Evolutionary conservation across 2,329 filamentous ascomycete species (phyloP), one percentile per base, ranked within the genome.

Genomic region (Colletotrichum eleusines): DNA sequence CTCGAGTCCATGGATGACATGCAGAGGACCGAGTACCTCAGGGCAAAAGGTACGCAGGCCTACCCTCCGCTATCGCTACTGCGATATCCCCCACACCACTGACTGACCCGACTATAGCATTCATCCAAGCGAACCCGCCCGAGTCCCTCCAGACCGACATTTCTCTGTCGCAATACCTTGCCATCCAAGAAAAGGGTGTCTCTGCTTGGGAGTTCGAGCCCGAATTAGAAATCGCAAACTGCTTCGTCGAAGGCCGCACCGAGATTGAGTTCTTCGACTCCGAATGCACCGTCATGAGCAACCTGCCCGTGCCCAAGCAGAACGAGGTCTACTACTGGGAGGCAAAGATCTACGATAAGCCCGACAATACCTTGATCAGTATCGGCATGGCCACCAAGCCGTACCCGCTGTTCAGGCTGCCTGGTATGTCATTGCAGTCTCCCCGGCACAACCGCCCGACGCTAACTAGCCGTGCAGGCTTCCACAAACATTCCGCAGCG

Each of bases 301-400:
- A 99, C 77, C 83, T 99, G 50, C 96, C 96, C 0, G 94, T 99
- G 9, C 96, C 96, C 18, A 99, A 99, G 79, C 96, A 99, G 79
- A 99, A 99, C 78, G 96, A 99, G 78, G 95, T 98, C 14, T 99
- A 99, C 81, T 99, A 99, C 82, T 99, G 96, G 96, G 96, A 99
- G 81, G 93, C 95, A 66, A 99, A 99, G 85, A 92, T 99, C 63
- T 99, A 97, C 82, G 96, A 99, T 73, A 98, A 98, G 83, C 94
- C 96, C 5, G 96, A 98, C 73, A 90, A 85, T 70, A 97, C 94
- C 0, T 84, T 94, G 74, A 88, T 99, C 73, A 95, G 93, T 78
- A 94, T 99, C 76, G 96, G 96, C 75, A 93, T 99, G 86, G 93
- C 93, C 55, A 99, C 96, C 26, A 99, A 99, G 79, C 96, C 96